A percentile compares a stretch with the other conserved stretches of the same genome.
These are phyloP conservation scores for Diaporthe citrichinensis DNA, from an alignment of 2,329 filamentous ascomycete species.

Conservation along the genomic window DNA sequence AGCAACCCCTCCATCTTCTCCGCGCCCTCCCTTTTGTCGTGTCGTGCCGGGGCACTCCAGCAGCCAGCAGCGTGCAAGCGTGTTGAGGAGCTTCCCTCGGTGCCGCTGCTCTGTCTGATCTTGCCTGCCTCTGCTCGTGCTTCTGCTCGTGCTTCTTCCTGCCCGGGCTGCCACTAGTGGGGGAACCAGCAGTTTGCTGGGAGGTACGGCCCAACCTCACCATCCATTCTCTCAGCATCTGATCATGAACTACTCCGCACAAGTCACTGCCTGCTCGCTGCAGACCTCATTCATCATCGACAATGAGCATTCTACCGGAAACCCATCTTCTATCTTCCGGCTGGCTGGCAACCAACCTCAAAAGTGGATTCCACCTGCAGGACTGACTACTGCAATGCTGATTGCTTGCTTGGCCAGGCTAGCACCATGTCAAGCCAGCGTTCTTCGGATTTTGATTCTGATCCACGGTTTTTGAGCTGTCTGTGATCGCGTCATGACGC, in stretches of 20 bases:
- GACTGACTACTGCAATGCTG: constrained; percentile 5
- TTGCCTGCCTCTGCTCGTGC: constrained; percentile 1
- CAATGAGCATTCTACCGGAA: constrained; percentile 10
- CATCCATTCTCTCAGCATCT: constrained; percentile 1
- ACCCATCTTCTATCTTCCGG: constrained; percentile 6
- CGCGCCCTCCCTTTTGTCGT: constrained; percentile 28
- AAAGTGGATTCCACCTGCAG: constrained; percentile 36
- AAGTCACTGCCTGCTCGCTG: background rate
- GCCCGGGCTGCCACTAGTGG: constrained; percentile 10
- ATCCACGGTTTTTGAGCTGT: constrained; percentile 6
- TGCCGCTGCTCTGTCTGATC: constrained; percentile 21
- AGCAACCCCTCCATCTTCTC: constrained; percentile 37
- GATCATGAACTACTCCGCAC: background rate
- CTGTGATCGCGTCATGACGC: constrained; percentile 29
- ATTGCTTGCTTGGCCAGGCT: constrained; percentile 4
- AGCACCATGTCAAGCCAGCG: constrained; percentile 35
- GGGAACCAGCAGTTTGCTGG: background rate
- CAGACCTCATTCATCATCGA: constrained; percentile 7
- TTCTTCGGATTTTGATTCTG: background rate
- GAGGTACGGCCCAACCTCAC: background rate
- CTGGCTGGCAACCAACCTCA: constrained; percentile 25
- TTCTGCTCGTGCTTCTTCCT: background rate
- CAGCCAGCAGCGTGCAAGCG: background rate
- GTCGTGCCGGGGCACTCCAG: background rate
- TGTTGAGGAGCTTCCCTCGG: constrained; percentile 18